These are phyloP conservation scores for Chytriomyces sp. DNA, from an alignment of 192 early-diverging fungal genomes.

Conservation along the genomic window DNA sequence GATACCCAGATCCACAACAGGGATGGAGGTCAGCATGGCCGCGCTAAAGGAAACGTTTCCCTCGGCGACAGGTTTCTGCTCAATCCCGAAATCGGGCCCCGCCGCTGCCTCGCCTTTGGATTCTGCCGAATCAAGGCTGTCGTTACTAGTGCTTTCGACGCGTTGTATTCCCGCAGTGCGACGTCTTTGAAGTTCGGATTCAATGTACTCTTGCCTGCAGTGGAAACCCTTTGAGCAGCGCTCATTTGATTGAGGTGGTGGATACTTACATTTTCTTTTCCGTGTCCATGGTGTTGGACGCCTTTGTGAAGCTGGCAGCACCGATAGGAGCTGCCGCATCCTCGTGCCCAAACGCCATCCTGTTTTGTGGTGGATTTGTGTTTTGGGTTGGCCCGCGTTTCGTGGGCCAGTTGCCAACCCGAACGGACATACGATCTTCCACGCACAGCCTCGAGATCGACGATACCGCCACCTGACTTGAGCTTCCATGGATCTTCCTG, in stretches of 20 bases:
- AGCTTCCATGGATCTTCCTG: slow-evolving; percentile 59
- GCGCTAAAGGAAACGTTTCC: slow-evolving; percentile 86
- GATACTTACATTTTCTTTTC: slow-evolving; percentile 42
- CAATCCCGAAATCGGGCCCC: slow-evolving; percentile 38
- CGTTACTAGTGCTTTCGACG: background rate
- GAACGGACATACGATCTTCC: slow-evolving; percentile 17
- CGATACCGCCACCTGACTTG: slow-evolving; percentile 57
- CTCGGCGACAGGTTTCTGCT: slow-evolving; percentile 70
- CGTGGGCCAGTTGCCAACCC: background rate
- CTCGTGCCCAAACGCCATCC: slow-evolving; percentile 16
- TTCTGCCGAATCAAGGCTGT: background rate
- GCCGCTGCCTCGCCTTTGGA: background rate
- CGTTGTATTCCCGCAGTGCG: slow-evolving; percentile 21
- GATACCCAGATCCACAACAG: slow-evolving; percentile 86
- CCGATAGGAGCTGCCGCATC: background rate
- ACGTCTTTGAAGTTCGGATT: slow-evolving; percentile 69
- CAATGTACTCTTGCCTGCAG: slow-evolving; percentile 78
- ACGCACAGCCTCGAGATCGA: slow-evolving; percentile 52
- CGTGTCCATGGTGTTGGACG: slow-evolving; percentile 47
- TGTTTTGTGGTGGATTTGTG: background rate
- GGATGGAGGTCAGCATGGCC: slow-evolving; percentile 88
- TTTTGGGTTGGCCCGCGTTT: slow-evolving; percentile 28
- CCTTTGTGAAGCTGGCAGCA: slow-evolving; percentile 26
- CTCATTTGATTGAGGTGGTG: background rate
- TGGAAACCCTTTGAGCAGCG: background rate